Evolutionary conservation across 2,329 filamentous ascomycete species (phyloP).

Genomic region (Penicillium sp.): DNA sequence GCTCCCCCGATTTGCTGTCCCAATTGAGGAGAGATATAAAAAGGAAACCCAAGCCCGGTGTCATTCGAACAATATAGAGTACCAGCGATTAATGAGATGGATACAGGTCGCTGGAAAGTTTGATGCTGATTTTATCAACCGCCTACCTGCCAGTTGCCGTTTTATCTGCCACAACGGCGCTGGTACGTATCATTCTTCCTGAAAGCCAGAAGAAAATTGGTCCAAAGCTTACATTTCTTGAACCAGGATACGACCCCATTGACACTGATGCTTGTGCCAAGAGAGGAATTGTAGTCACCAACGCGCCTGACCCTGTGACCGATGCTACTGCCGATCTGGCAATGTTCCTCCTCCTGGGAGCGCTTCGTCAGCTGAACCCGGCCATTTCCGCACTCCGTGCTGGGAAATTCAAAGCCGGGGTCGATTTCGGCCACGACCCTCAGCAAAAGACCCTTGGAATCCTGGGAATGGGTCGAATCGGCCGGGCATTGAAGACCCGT

Average conservation of each 20-base stretch:
- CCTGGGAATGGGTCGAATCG: constrained; percentile 77
- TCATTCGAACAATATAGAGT: background rate
- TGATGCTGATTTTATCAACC: background rate
- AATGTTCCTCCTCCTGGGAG: constrained; percentile 73
- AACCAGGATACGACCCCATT: constrained; percentile 67
- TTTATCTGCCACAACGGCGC: constrained; percentile 54
- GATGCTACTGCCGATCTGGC: constrained; percentile 75
- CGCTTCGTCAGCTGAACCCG: constrained; percentile 66
- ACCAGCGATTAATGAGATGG: background rate
- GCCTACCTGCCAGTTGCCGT: background rate
- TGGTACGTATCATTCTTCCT: constrained; percentile 44
- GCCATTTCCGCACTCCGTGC: constrained; percentile 62
- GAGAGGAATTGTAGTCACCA: constrained; percentile 58
- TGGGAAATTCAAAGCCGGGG: constrained; percentile 55
- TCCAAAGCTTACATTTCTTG: background rate
- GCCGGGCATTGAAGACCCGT: constrained; percentile 62
- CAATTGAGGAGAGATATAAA: background rate
- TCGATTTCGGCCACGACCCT: constrained; percentile 69
- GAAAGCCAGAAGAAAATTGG: background rate
- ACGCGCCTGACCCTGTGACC: constrained; percentile 71
- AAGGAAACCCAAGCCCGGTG: too few relatives aligned
- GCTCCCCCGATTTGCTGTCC: background rate
- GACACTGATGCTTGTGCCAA: constrained; percentile 66
- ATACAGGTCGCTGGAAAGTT: background rate
- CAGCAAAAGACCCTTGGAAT: constrained; percentile 73